Evolutionary conservation across 129 eudicot genomes (phyloP), one percentile per base, ranked within the genome.

Genomic region (Mikania micrantha): DNA sequence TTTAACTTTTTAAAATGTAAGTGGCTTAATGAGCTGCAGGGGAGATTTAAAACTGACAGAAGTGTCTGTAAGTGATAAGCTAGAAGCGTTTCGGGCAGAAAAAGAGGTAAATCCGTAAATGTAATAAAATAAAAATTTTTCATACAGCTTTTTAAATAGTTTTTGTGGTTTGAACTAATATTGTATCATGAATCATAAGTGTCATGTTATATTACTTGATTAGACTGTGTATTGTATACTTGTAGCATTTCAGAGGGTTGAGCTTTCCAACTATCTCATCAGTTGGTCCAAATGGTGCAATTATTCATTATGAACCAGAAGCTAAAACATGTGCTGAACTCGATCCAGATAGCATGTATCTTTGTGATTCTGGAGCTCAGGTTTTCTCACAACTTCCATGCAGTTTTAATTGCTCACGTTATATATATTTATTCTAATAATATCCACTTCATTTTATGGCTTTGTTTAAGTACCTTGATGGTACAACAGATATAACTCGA

Each of bases 351-450:
- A 66, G 80, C 76, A 89, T 94, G 78, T 94, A 94, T 73, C 85
- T 94, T 40, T 86, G 81, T 76, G 99, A 94, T 72, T 94, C 99
- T 13, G 99, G 99, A 77, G 99, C 93, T 50, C 99, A 94, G 99
- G 99, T 94, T 58, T 63, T 75, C 41, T 45, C 41, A 34, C 50
- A 45, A 15, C 57, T 75, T 67, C 4, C 10, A 0, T 70, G 24
- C 27, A 16, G 15, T 16, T 9, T 34, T 64, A 39, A 4, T 50
- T 60, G 7, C 16, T 49, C 35, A 21, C 68, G 20, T 72, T 35
- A 41, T 42, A 1, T 45, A 42, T 39, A 13, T 65, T 34, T 17
- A 27, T 70, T 29, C 13, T n/a, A 45, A 62, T 32, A 41, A 7
- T 65, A 45, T 29, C 64, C 24, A 10, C 10, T 17, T 29, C 21